phyloP scores from a whole-genome alignment of 768 basidiomycete species.

The Daedaleopsis nitida region DNA sequence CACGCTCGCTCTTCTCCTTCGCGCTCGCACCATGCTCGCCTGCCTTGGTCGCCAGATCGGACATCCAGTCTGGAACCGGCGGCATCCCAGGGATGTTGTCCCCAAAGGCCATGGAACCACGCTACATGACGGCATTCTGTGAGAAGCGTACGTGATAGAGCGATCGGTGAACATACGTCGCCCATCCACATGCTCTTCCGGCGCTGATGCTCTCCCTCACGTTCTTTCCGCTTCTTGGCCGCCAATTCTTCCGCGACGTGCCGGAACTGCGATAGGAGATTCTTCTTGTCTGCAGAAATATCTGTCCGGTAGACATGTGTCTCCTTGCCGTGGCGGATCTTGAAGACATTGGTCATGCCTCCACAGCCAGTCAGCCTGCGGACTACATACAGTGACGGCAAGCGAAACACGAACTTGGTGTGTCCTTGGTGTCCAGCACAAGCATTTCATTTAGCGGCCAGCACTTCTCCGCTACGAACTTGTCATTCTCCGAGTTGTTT shows the following conservation, averaged over 20 bases:
- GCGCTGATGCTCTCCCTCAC: slow-evolving; percentile 90
- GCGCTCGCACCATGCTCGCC: slow-evolving; percentile 55
- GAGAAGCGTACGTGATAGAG: neutral
- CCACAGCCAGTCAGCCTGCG: neutral
- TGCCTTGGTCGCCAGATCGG: slow-evolving; percentile 60
- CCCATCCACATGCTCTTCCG: slow-evolving; percentile 72
- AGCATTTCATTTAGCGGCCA: slow-evolving; percentile 94
- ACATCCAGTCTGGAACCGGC: slow-evolving; percentile 76
- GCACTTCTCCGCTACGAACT: slow-evolving; percentile 90
- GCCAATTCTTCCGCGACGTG: slow-evolving; percentile 92
- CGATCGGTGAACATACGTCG: slow-evolving; percentile 38
- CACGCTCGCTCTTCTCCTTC: slow-evolving; percentile 78
- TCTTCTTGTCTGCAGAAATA: slow-evolving; percentile 79
- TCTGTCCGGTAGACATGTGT: slow-evolving; percentile 93
- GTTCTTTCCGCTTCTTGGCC: slow-evolving; percentile 87
- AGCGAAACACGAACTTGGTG: slow-evolving; percentile 63
- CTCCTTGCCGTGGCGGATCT: slow-evolving; percentile 91
- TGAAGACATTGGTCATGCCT: slow-evolving; percentile 96
- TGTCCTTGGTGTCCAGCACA: slow-evolving; percentile 95
- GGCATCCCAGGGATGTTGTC: slow-evolving; percentile 43
- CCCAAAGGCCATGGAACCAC: slow-evolving; percentile 34
- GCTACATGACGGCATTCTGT: slow-evolving; percentile 25
- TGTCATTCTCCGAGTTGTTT: slow-evolving; percentile 61
- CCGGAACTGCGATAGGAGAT: slow-evolving; percentile 80
- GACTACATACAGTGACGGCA: neutral